phyloP scores from a whole-genome alignment of 2,329 filamentous ascomycete species.

The Botryotinia narcissicola region DNA sequence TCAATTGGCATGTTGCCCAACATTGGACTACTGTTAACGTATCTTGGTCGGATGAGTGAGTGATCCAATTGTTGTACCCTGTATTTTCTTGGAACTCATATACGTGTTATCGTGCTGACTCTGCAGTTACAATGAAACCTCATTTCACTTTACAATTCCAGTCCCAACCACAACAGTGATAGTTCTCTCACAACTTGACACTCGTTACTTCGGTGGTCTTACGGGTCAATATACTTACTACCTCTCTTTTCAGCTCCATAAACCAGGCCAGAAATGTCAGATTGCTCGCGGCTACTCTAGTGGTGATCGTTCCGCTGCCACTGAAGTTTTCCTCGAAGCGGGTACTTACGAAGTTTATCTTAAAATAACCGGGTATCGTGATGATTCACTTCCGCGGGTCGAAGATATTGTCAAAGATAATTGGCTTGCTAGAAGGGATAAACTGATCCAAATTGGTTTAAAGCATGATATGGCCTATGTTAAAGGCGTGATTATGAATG shows the following conservation, averaged over 20 bases:
- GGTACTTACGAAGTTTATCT: constrained; percentile 56
- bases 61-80: not conserved
- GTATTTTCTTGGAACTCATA: no score
- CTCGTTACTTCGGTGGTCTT: constrained; percentile 58
- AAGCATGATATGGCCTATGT: constrained; percentile 58
- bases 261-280: constrained; percentile 52
- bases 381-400: constrained; percentile 43
- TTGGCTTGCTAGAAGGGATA: constrained; percentile 49
- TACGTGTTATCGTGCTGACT: not conserved
- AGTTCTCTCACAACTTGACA: constrained; percentile 54
- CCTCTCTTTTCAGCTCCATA: constrained; percentile 48
- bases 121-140: constrained; percentile 52
- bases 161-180: constrained; percentile 54
- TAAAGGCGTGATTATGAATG: constrained; percentile 45
- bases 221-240: constrained; percentile 52
- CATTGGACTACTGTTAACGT: constrained; percentile 60
- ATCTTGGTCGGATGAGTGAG: constrained; percentile 50
- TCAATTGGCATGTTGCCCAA: constrained; percentile 53
- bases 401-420: constrained; percentile 49
- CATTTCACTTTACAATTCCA: constrained; percentile 55
- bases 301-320: constrained; percentile 54
- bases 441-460: constrained; percentile 54
- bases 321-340: constrained; percentile 55
- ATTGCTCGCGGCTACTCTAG: constrained; percentile 47
- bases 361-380: constrained; percentile 49